A percentile compares a stretch with the other conserved stretches of the same genome.
Evolutionary conservation across 768 basidiomycete genomes (phyloP).

Genomic region (Calocera viscosa): DNA sequence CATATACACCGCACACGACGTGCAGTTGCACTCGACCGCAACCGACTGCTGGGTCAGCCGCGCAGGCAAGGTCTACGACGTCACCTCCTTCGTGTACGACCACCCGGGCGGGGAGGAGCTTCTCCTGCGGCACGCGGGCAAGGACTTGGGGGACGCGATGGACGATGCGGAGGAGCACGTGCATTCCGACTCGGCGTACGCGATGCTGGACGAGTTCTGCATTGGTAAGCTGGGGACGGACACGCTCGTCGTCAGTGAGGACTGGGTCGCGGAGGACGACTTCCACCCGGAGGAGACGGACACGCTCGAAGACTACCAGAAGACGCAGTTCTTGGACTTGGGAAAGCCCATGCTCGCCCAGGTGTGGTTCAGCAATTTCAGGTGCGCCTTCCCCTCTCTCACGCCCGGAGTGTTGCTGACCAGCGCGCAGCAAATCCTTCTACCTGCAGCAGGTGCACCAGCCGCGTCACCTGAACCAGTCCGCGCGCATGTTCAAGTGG

Average conservation of each 20-base stretch:
- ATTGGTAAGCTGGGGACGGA: conserved; percentile 72
- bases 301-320: conserved; percentile 63
- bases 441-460: conserved; percentile 96
- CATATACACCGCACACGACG: conserved; percentile 61
- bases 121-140: conserved; percentile 69
- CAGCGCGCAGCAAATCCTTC: conserved; percentile 67
- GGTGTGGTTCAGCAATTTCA: conserved; percentile 78
- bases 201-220: conserved; percentile 77
- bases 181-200: conserved; percentile 83
- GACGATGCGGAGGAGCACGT: conserved; percentile 66
- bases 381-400: conserved; percentile 32
- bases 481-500: conserved; percentile 79
- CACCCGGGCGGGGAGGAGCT: conserved; percentile 94
- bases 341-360: conserved; percentile 72
- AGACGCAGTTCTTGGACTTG: conserved; percentile 85
- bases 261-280: conserved; percentile 82
- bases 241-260: conserved; percentile 65
- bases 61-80: conserved; percentile 77
- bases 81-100: conserved; percentile 69
- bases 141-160: conserved; percentile 74
- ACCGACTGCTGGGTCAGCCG: conserved; percentile 73
- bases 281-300: conserved; percentile 89
- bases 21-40: conserved; percentile 46
- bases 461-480: conserved; percentile 71
- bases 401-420: background rate